Percentiles rank a stretch among this genome's conserved stretches.
Evolutionary conservation across 345 rosid species (phyloP).

Genomic region (Eucalyptus regnans): DNA sequence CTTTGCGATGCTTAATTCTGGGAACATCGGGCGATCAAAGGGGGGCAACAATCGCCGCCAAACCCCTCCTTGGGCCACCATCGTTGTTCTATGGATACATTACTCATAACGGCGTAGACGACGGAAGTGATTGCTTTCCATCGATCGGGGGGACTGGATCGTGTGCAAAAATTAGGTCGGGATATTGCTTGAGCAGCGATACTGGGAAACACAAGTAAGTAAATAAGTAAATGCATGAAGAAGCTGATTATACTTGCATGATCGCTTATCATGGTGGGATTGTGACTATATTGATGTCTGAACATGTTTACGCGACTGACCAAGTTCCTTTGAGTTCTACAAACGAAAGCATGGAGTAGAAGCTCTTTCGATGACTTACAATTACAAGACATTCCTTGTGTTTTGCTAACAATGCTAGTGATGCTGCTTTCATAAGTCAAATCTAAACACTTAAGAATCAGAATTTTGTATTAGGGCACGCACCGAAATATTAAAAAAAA

Average conservation of each 20-base stretch:
- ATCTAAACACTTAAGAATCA: neutral
- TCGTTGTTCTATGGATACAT: neutral
- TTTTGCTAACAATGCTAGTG: neutral
- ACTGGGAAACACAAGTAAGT: neutral
- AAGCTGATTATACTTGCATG: neutral
- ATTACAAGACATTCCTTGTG: neutral
- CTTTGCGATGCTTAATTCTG: neutral
- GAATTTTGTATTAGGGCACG: neutral
- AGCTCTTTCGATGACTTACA: neutral
- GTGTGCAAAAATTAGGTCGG: neutral
- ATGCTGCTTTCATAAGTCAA: neutral
- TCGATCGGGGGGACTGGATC: neutral
- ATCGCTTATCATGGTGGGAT: neutral
- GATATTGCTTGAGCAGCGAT: neutral
- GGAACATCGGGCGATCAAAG: neutral
- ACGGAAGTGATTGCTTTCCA: neutral
- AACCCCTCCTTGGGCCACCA: neutral
- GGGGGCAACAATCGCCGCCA: neutral
- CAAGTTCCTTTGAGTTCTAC: neutral
- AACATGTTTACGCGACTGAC: neutral
- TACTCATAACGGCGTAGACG: neutral
- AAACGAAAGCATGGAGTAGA: neutral
- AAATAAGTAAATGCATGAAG: neutral
- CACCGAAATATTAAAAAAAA: neutral
- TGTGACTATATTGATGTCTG: neutral